These are phyloP conservation scores for Colletotrichum sp. DNA, from an alignment of 2,329 filamentous ascomycete genomes.

Conservation along the genomic window DNA sequence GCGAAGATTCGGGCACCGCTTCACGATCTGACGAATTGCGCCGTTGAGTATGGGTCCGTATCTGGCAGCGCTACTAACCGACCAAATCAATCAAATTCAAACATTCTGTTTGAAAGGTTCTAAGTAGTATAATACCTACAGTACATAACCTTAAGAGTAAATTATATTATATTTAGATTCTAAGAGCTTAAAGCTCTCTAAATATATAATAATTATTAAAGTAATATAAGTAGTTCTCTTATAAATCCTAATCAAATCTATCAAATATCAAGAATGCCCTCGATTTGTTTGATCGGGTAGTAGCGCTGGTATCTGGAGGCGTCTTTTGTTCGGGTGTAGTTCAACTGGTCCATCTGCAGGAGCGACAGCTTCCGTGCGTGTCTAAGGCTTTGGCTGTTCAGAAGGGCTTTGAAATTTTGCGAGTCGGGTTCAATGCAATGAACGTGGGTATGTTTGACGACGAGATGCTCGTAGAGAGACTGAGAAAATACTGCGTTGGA, in stretches of 20 bases:
- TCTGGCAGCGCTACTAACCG: too few relatives aligned
- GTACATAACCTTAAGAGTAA: too few relatives aligned
- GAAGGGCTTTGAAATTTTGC: background rate
- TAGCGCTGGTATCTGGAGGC: background rate
- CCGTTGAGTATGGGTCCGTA: background rate
- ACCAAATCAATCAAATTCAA: too few relatives aligned
- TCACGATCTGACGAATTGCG: background rate
- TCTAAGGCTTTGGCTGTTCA: background rate
- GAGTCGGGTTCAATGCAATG: background rate
- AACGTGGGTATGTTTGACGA: background rate
- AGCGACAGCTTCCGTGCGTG: background rate
- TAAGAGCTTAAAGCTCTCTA: too few relatives aligned
- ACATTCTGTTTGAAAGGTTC: too few relatives aligned
- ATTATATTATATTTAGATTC: too few relatives aligned
- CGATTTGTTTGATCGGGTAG: too few relatives aligned
- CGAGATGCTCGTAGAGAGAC: background rate
- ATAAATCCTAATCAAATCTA: too few relatives aligned
- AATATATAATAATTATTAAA: too few relatives aligned
- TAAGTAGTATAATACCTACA: too few relatives aligned
- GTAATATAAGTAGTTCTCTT: too few relatives aligned
- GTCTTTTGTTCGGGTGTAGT: background rate
- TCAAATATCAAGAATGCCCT: too few relatives aligned
- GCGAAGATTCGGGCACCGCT: background rate
- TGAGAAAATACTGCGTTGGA: background rate
- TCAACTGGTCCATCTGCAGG: background rate